Evolutionary conservation across 805 yeast species (phyloP), one percentile per base, ranked within the genome.

Genomic region (Geotrichum ghanense): DNA sequence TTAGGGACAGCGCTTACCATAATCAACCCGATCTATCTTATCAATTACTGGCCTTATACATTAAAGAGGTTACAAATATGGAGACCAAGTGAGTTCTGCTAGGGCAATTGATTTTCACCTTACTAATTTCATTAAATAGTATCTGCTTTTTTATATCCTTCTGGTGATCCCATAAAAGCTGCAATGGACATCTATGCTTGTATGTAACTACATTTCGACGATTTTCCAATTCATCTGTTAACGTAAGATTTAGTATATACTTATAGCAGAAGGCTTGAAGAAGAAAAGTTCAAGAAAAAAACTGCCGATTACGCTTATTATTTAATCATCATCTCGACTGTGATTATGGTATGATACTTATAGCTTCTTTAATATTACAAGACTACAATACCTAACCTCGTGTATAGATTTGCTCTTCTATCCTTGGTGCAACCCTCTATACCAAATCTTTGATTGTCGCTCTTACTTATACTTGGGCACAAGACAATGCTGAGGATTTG

Each of bases 381-480:
- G 16, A 20, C n/a, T 19, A n/a, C 20, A 22, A 19, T 22, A 12
- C 16, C 34, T 6, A 6, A 24, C 24, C 26, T 14, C 16, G 20
- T 22, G 14, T 22, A 6, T 34, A 41, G 19, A 55, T 49, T 41
- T 27, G 41, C n/a, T 41, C 19, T 19, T 31, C 37, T 10, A 31
- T 54, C 23, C 22, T 51, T 12, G 54, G 53, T 10, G 57, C 56
- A 14, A 41, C 50, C 22, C 52, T 52, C 20, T 64, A 52, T 48
- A 48, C 61, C 23, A 44, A 57, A 6, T 60, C 63, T n/a, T 42
- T 64, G 20, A 42, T 52, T 17, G 48, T 53, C 45, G 70, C 70
- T 2, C 42, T 68, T 45, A 51, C 62, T 3, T 67, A 65, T 50
- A 66, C 70, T 1, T 56, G 66, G 62, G 62, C 66, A 12, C 70